phyloP scores from a whole-genome alignment of 257 asterid species.

The Thymus quinquecostatus region DNA sequence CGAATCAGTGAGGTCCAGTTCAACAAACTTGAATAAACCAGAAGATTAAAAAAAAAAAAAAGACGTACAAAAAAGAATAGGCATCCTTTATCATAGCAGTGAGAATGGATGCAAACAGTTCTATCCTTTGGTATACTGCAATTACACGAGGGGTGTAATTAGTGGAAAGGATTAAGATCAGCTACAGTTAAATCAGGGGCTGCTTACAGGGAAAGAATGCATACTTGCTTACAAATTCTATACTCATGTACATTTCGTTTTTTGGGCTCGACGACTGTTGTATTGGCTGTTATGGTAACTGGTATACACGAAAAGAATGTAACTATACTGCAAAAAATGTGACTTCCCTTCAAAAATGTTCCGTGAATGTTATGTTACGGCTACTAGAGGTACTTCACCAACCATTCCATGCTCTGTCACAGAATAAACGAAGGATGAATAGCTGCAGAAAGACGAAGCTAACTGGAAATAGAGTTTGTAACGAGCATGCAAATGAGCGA shows the following conservation, averaged over 20 bases:
- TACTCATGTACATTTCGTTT: conserved; percentile 24
- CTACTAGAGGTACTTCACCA: conserved; percentile 68
- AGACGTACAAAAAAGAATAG: neutral
- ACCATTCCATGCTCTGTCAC: conserved; percentile 87
- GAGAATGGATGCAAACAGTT: neutral
- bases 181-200: conserved; percentile 15
- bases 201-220: conserved; percentile 31
- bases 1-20: too few relatives aligned
- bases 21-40: too few relatives aligned
- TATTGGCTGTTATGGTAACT: conserved; percentile 26
- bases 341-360: conserved; percentile 35
- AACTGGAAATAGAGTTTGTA: neutral
- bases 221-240: conserved; percentile 24
- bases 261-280: conserved; percentile 8
- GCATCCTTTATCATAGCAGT: neutral
- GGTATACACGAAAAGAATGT: conserved; percentile 34
- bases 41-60: neutral
- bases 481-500: neutral
- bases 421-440: conserved; percentile 31
- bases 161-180: neutral
- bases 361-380: conserved; percentile 27
- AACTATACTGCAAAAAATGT: conserved; percentile 28
- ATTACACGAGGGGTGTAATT: conserved; percentile 4
- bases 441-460: conserved; percentile 2
- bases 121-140: neutral